Evolutionary conservation across 164 flowering plant genomes (phyloP), one percentile per base, ranked within the genome.

Genomic region (Annona squamosa): DNA sequence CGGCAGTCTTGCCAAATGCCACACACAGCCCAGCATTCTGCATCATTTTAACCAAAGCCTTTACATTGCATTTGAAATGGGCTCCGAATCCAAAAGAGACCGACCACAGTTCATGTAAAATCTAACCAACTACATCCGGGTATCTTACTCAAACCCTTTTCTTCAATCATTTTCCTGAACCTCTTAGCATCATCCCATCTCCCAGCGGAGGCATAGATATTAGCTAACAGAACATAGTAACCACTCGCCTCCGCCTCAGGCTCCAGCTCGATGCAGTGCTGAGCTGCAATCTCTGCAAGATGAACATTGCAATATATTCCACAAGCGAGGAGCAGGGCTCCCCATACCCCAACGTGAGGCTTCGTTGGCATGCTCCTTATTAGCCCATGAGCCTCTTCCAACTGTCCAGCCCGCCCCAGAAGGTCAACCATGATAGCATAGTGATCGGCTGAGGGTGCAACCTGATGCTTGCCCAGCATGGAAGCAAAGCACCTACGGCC

Each of bases 361-460:
- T 61, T 71, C 79, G 80, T 77, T 6, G 87, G 85, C 86, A 83
- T 84, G 65, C 80, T 72, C 72, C 75, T 84, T 66, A 86, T 82
- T 18, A 86, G 63, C 16, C 62, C 74, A 71, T 72, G 65, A 0
- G 89, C 89, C 70, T 83, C 82, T 6, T 78, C 79, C 52, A 86
- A 77, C 73, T 71, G 46, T 52, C 87, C 89, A 4, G 84, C 80
- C 67, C 83, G 73, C 1, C 87, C 86, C 2, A 86, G 73, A 70
- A 85, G 84, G 64, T 86, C 86, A 69, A 85, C 87, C 86, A 85
- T 76, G 46, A 82, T 79, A 12, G 80, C 84, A 76, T 85, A 85
- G 74, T 83, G 87, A 75, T 86, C 85, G 13, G 73, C 74, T 4
- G 81, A 74, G 17, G 86, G 87, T 16, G 63, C 43, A 62, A 86